A percentile compares a stretch with the other conserved stretches of the same genome.
These are phyloP conservation scores for Annulohypoxylon bovei DNA, from an alignment of 495 filamentous ascomycete genomes.

Conservation along the genomic window DNA sequence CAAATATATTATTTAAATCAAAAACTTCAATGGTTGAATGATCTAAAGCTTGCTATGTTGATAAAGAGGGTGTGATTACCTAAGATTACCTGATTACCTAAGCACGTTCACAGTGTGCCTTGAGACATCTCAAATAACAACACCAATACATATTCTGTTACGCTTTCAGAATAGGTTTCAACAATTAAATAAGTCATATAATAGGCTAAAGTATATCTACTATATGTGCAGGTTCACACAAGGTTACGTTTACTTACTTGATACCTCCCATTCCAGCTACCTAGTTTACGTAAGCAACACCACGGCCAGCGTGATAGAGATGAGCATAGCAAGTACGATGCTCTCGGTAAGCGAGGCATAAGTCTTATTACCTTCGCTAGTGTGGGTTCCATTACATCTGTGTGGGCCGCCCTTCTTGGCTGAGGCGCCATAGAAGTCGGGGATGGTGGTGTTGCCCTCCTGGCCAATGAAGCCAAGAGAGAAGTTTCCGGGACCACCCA, in stretches of 20 bases:
- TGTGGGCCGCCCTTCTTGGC: background rate
- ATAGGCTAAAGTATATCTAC: too few relatives aligned
- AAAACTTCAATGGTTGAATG: too few relatives aligned
- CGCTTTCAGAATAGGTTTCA: too few relatives aligned
- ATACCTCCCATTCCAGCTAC: background rate
- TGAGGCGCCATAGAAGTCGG: background rate
- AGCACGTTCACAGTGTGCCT: too few relatives aligned
- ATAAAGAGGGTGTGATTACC: too few relatives aligned
- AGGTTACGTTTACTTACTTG: background rate
- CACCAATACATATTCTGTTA: too few relatives aligned
- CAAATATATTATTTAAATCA: too few relatives aligned
- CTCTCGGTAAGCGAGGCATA: background rate
- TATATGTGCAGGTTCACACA: background rate
- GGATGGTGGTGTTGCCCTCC: background rate
- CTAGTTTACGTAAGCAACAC: background rate
- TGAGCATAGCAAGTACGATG: background rate
- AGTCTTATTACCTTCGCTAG: background rate
- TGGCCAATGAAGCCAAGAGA: conserved; percentile 1
- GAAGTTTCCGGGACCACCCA: background rate
- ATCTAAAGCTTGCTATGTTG: too few relatives aligned
- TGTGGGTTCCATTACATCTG: background rate
- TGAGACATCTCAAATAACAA: too few relatives aligned
- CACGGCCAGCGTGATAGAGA: background rate
- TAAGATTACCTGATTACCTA: too few relatives aligned
- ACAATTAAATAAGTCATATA: too few relatives aligned